Evolutionary conservation across 2,329 filamentous ascomycete species (phyloP).

Genomic region (Trichoderma semiorbis): DNA sequence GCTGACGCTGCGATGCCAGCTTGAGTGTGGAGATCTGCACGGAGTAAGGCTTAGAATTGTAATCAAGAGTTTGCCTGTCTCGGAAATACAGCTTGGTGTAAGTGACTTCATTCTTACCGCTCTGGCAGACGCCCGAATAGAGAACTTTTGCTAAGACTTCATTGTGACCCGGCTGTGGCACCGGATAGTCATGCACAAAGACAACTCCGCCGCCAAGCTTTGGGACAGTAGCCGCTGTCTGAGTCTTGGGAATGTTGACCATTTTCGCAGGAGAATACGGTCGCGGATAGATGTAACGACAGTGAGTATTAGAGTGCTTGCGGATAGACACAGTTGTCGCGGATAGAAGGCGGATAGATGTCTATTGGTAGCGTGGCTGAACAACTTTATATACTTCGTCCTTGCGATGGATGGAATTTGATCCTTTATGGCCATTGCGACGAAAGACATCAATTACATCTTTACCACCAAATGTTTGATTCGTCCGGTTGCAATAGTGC

Average conservation of each 20-base stretch:
- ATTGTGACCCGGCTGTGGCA: slow-evolving; percentile 20
- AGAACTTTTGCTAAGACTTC: slow-evolving; percentile 23
- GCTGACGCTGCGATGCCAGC: slow-evolving; percentile 14
- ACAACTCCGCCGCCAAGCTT: slow-evolving; percentile 20
- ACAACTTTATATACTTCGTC: neutral
- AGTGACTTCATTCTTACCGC: slow-evolving; percentile 10
- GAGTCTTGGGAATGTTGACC: slow-evolving; percentile 18
- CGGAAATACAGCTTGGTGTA: neutral
- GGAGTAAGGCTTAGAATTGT: neutral
- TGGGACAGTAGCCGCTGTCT: slow-evolving; percentile 22
- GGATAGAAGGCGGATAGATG: neutral
- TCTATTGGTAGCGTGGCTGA: neutral
- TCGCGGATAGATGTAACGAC: neutral
- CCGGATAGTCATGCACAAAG: slow-evolving; percentile 22
- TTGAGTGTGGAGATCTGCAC: slow-evolving; percentile 21
- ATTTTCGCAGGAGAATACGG: neutral
- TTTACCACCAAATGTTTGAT: neutral
- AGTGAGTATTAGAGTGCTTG: neutral
- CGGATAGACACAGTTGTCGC: neutral
- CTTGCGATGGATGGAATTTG: neutral
- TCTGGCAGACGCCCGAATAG: slow-evolving; percentile 22
- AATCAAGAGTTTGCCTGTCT: neutral
- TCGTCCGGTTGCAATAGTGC: neutral
- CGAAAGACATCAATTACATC: neutral
- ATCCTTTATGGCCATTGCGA: neutral